phyloP scores from a whole-genome alignment of 2,329 filamentous ascomycete genomes.

The Claviceps quebecensis region DNA sequence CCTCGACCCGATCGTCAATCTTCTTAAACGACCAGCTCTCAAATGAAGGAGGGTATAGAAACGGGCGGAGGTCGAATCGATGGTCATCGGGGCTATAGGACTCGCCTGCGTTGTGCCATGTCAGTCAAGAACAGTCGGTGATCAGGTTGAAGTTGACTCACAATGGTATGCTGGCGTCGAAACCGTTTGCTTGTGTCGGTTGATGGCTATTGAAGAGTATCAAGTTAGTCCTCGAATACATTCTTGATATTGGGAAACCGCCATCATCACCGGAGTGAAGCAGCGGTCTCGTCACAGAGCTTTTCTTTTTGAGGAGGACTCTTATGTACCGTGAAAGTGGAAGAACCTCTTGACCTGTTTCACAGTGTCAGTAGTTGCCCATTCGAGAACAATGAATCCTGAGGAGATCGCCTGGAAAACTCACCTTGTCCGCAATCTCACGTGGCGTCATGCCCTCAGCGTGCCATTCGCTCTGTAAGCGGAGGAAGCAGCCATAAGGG shows the following conservation, averaged over 20 bases:
- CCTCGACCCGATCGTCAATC: constrained; percentile 23
- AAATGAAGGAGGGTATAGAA: constrained; percentile 19
- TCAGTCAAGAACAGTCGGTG: not conserved
- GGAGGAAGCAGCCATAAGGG: constrained; percentile 25
- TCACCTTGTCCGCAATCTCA: constrained; percentile 16
- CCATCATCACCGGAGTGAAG: not conserved
- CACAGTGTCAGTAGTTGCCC: not conserved
- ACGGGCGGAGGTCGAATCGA: constrained; percentile 10
- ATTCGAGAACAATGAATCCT: not conserved
- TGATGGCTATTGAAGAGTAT: constrained; percentile 2
- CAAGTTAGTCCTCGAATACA: not conserved
- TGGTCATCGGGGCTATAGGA: constrained; percentile 2
- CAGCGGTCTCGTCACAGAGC: too few relatives aligned
- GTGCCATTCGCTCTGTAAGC: constrained; percentile 25
- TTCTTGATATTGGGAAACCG: not conserved
- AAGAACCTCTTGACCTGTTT: constrained; percentile 1
- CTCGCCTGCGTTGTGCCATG: not conserved
- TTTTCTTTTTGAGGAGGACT: not conserved
- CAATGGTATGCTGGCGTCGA: constrained; percentile 1
- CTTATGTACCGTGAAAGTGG: not conserved
- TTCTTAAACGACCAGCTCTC: constrained; percentile 23
- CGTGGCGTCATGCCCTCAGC: constrained; percentile 8
- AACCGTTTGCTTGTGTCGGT: constrained; percentile 1
- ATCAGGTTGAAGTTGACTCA: not conserved
- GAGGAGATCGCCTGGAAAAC: not conserved